Base-by-base conservation (phyloP, 306 rosid species). In the Inga leiocalycina region DNA sequence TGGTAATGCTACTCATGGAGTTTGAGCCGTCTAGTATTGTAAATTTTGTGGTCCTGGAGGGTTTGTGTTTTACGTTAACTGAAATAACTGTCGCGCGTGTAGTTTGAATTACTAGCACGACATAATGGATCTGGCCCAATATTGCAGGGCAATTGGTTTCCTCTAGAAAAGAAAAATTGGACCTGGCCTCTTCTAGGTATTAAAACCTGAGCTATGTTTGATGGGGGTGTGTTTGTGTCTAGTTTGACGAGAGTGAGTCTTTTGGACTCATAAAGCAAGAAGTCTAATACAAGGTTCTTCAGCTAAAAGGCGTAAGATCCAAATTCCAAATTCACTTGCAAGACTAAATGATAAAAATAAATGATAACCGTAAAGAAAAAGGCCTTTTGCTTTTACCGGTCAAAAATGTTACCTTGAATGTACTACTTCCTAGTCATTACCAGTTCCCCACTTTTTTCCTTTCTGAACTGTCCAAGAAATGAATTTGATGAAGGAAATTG, bases 191-290 rank as follows among this genome's bases (percentile, higher is more conserved):
- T 3, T 59, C 20, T 59, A 9, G 66, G 30, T 10, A n/a, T n/a
- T 2, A 22, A 59, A 22, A 59, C 66, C 6, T 59, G 32, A 56
- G 61, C 10, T 19, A 20, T 54, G 6, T 54, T 16, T 14, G 3
- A 49, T 51, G 19, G 5, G 20, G 57, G 57, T 1, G 57, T 51
- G 57, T 1, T 14, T 49, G 5, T 49, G 54, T 49, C 57, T 51
- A 51, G 57, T 51, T 51, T 51, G 57, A 51, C 16, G n/a, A 12
- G 52, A 51, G n/a, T 13, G 57, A 51, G 76, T 81, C 56, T 74
- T 85, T 76, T 85, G 59, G 64, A 72, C 80, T 79, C 3, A 49
- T 34, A 43, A 61, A 12, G 15, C 15, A 51, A 39, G 44, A 71
- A 64, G 49, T 81, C 64, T 27, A 49, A 71, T 65, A 0, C 54